Percentiles rank a stretch among this genome's conserved stretches.
These are phyloP conservation scores for Lupinus albus DNA, from an alignment of 306 rosid species.

Conservation along the genomic window DNA sequence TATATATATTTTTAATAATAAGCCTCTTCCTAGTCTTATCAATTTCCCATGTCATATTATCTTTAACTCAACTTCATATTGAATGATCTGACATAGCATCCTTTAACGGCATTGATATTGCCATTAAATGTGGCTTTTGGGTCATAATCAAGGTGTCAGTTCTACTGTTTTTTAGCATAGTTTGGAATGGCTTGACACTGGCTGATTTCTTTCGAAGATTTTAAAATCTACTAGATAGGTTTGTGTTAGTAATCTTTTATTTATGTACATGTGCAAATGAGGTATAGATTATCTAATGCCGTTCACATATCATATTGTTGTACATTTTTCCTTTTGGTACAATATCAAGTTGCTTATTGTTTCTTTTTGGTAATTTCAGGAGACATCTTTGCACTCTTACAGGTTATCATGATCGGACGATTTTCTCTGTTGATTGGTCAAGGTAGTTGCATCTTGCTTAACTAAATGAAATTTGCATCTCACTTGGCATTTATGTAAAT, in stretches of 20 bases:
- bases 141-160: conserved; percentile 6
- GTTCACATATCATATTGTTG: neutral
- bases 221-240: conserved; percentile 16
- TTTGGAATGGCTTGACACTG: conserved; percentile 32
- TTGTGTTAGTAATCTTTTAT: conserved; percentile 21
- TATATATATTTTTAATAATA: too few relatives aligned
- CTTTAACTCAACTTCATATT: conserved; percentile 27
- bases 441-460: conserved; percentile 50
- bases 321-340: neutral
- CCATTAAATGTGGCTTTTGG: conserved; percentile 10
- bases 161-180: neutral
- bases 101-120: conserved; percentile 19
- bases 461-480: neutral
- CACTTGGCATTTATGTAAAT: conserved; percentile 1
- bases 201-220: conserved; percentile 32
- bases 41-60: neutral
- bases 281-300: neutral
- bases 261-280: conserved; percentile 22
- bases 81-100: conserved; percentile 16
- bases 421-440: conserved; percentile 79
- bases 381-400: conserved; percentile 65
- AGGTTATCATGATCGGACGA: conserved; percentile 73
- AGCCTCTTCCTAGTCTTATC: too few relatives aligned
- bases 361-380: conserved; percentile 51
- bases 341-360: conserved; percentile 13